These are phyloP conservation scores for Zymoseptoria crescenta DNA, from an alignment of 2,329 filamentous ascomycete genomes.

Conservation along the genomic window DNA sequence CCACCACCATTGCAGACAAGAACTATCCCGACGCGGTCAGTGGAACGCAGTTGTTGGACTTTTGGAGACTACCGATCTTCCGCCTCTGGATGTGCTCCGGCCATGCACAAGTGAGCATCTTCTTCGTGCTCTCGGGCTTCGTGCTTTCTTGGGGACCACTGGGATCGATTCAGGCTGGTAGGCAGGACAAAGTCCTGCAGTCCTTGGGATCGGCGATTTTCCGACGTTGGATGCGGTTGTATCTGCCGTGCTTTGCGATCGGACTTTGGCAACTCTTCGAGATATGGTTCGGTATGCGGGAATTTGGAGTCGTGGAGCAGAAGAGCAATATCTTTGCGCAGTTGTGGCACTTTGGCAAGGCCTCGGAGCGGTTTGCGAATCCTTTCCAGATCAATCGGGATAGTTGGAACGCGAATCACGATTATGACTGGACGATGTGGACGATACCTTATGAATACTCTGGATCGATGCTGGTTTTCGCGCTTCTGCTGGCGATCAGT, in stretches of 20 bases:
- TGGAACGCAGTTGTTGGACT: neutral
- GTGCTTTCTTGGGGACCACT: slow-evolving; percentile 12
- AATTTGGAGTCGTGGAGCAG: neutral
- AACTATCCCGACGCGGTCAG: neutral
- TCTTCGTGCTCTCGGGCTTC: slow-evolving; percentile 14
- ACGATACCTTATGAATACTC: slow-evolving; percentile 17
- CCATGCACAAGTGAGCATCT: slow-evolving; percentile 12
- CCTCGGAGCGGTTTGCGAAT: slow-evolving; percentile 9
- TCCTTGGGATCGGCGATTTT: slow-evolving; percentile 8
- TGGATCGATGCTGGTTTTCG: slow-evolving; percentile 11
- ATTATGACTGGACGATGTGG: slow-evolving; percentile 18
- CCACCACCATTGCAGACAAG: slow-evolving; percentile 1
- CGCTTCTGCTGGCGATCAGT: slow-evolving; percentile 4
- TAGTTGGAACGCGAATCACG: slow-evolving; percentile 1
- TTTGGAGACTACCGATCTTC: slow-evolving; percentile 16
- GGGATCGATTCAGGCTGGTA: slow-evolving; percentile 2
- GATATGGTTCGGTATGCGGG: slow-evolving; percentile 6
- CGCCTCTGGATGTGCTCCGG: slow-evolving; percentile 11
- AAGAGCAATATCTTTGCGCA: slow-evolving; percentile 7
- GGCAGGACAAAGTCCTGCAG: slow-evolving; percentile 2
- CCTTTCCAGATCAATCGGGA: slow-evolving; percentile 12
- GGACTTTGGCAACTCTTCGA: slow-evolving; percentile 9
- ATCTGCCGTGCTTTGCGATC: slow-evolving; percentile 9
- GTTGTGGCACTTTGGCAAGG: slow-evolving; percentile 10
- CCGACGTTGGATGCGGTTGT: slow-evolving; percentile 9